Conservation (phyloP, 164 flowering plant genomes). For the Annona cherimola region DNA sequence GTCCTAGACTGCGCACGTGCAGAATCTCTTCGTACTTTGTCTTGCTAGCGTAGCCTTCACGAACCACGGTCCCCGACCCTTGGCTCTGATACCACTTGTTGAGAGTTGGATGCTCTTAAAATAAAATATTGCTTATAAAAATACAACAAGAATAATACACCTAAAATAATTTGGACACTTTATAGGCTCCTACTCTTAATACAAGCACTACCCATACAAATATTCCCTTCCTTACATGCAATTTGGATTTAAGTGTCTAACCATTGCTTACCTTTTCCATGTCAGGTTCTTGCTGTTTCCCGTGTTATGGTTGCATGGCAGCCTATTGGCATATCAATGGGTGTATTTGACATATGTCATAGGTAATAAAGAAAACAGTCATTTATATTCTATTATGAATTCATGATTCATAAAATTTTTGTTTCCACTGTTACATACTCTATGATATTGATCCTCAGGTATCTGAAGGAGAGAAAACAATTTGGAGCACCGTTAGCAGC, state of each 20-base stretch:
- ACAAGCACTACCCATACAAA: too few species aligned
- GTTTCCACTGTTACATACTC: background rate
- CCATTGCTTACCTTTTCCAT: background rate
- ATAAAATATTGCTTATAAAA: too few species aligned
- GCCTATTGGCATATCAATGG: slow-evolving; percentile 94
- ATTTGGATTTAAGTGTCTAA: background rate
- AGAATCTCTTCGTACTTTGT: too few species aligned
- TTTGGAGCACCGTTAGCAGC: slow-evolving; percentile 96
- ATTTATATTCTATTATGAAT: background rate
- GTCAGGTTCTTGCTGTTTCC: slow-evolving; percentile 85
- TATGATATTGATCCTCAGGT: slow-evolving; percentile 30
- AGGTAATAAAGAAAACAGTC: slow-evolving; percentile 41
- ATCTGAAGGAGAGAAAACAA: slow-evolving; percentile 88
- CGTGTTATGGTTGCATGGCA: slow-evolving; percentile 99
- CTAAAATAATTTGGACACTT: too few species aligned
- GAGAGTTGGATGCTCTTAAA: too few species aligned
- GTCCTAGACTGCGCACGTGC: too few species aligned
- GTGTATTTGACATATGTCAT: slow-evolving; percentile 93
- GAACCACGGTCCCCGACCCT: too few species aligned
- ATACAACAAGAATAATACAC: too few species aligned
- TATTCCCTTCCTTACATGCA: too few species aligned
- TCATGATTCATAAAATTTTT: background rate
- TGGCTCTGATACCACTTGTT: too few species aligned
- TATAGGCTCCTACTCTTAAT: too few species aligned
- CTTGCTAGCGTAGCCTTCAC: too few species aligned